Evolutionary conservation across 1,139 yeast genomes (phyloP).

Genomic region (Yamadazyma mexicana): DNA sequence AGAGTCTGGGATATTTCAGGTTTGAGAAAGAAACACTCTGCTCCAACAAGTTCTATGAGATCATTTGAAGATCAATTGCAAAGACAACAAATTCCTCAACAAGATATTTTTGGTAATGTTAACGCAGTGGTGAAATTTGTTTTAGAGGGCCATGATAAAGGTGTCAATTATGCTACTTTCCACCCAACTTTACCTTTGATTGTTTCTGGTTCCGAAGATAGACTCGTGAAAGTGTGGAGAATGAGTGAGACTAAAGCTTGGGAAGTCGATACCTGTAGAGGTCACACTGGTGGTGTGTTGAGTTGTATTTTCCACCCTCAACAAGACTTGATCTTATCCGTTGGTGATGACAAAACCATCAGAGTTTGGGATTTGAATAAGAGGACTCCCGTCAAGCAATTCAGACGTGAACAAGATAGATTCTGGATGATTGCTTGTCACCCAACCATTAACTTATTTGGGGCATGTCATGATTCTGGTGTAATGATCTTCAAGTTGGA

Average conservation of each 20-base stretch:
- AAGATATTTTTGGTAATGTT: conserved; percentile 90
- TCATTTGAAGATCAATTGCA: conserved; percentile 79
- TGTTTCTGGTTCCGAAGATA: conserved; percentile 95
- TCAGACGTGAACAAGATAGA: conserved; percentile 90
- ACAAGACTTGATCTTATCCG: conserved; percentile 89
- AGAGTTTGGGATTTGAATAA: conserved; percentile 97
- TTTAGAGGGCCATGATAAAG: conserved; percentile 96
- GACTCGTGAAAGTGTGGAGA: conserved; percentile 94
- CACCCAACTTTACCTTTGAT: conserved; percentile 96
- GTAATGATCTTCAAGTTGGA: conserved; percentile 97
- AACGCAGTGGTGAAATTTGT: conserved; percentile 96
- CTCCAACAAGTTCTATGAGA: conserved; percentile 57
- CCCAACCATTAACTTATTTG: conserved; percentile 87
- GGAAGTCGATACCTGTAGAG: conserved; percentile 98
- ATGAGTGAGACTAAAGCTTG: conserved; percentile 98
- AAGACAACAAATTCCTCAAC: conserved; percentile 73
- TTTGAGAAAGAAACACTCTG: conserved; percentile 91
- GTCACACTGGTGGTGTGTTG: conserved; percentile 92
- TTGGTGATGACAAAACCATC: conserved; percentile 95
- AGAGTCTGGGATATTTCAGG: conserved; percentile 99
- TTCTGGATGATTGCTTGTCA: conserved; percentile 93
- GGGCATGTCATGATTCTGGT: conserved; percentile 96
- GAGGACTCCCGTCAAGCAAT: conserved; percentile 90
- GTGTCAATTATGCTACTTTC: conserved; percentile 98
- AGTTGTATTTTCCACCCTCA: conserved; percentile 91